A percentile compares a stretch with the other conserved stretches of the same genome.
These are phyloP conservation scores for Coemansia erecta DNA, from an alignment of 192 early-diverging fungal genomes.

Conservation along the genomic window DNA sequence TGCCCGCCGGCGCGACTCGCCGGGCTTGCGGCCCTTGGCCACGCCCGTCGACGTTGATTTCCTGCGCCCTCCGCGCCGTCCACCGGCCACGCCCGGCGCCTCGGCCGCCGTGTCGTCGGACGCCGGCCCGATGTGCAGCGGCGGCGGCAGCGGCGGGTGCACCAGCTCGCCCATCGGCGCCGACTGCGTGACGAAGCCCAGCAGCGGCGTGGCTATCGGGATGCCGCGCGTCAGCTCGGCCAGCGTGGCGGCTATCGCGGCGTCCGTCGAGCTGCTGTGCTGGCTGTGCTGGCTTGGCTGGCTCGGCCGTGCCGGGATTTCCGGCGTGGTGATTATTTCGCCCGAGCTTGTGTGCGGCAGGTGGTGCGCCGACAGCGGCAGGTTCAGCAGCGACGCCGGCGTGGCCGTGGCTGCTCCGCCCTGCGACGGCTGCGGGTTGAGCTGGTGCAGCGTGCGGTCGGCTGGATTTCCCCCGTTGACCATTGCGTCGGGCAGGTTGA, in stretches of 20 bases:
- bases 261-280: background rate
- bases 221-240: background rate
- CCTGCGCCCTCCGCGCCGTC: background rate
- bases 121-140: slow-evolving; percentile 34
- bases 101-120: background rate
- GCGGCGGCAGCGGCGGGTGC: slow-evolving; percentile 42
- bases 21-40: no score
- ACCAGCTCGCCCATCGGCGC: slow-evolving; percentile 39
- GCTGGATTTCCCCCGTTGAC: background rate
- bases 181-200: slow-evolving; percentile 29
- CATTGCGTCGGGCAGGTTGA: slow-evolving; percentile 13
- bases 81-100: background rate
- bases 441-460: slow-evolving; percentile 22
- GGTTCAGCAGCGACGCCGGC: slow-evolving; percentile 47
- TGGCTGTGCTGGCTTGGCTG: background rate
- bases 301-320: background rate
- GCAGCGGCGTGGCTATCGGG: slow-evolving; percentile 3
- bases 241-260: slow-evolving; percentile 4
- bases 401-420: slow-evolving; percentile 15
- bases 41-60: background rate
- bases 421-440: slow-evolving; percentile 4
- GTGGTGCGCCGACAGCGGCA: slow-evolving; percentile 49
- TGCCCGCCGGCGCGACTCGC: slow-evolving; percentile 14
- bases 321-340: slow-evolving; percentile 12
- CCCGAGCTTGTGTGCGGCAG: slow-evolving; percentile 36